A percentile compares a stretch with the other conserved stretches of the same genome.
Evolutionary conservation across 2,329 filamentous ascomycete species (phyloP).

Genomic region (Paecilomyces sp.): DNA sequence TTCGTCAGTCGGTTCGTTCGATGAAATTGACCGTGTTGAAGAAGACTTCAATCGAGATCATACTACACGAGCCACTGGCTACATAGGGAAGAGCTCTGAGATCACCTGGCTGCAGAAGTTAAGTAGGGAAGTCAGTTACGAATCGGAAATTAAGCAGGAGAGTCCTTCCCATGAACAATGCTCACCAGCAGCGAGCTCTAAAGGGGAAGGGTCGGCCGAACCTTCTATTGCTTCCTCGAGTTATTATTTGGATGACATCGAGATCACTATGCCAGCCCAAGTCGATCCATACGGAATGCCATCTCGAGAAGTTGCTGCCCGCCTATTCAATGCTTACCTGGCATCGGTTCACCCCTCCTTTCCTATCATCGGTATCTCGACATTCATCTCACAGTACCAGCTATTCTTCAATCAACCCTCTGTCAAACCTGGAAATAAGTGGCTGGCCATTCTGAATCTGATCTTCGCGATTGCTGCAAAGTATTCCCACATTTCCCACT

Average conservation of each 20-base stretch:
- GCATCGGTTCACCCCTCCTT: constrained; percentile 38
- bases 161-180: constrained; percentile 14
- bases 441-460: constrained; percentile 39
- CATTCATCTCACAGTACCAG: constrained; percentile 36
- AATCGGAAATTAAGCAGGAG: constrained; percentile 13
- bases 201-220: constrained; percentile 14
- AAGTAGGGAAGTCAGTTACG: constrained; percentile 22
- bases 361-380: constrained; percentile 35
- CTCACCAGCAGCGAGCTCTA: constrained; percentile 19
- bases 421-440: constrained; percentile 30
- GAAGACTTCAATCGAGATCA: constrained; percentile 37
- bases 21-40: constrained; percentile 32
- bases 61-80: constrained; percentile 31
- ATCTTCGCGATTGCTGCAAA: constrained; percentile 38
- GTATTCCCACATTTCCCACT: constrained; percentile 30
- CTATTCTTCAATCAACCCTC: constrained; percentile 27
- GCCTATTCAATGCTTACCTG: constrained; percentile 35
- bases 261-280: constrained; percentile 26
- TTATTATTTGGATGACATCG: constrained; percentile 35
- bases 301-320: constrained; percentile 26
- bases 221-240: constrained; percentile 22
- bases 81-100: constrained; percentile 39
- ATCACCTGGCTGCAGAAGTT: constrained; percentile 38
- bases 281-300: constrained; percentile 32
- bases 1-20: constrained; percentile 25